Base-by-base conservation (phyloP, 2,329 filamentous ascomycete genomes). In the Cladosporium oxysporum region DNA sequence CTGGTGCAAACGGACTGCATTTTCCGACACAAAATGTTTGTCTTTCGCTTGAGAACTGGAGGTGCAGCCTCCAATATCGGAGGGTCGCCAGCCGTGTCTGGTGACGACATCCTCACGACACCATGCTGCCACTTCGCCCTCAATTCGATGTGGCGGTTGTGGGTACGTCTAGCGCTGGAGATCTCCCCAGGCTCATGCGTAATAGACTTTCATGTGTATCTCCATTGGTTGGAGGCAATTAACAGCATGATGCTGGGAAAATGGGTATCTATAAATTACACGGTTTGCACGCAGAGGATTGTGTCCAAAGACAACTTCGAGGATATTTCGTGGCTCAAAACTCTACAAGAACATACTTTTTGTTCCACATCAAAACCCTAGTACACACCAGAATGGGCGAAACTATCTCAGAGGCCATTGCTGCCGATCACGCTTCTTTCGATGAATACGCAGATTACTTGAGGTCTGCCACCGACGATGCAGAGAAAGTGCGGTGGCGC, bases 391-490 rank as follows among this genome's bases (percentile, higher is more conserved):
- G 21, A 0, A 62, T 62, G 60, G 49, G 49, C 49, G 60, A 62
- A 55, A 62, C 60, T 10, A 69, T 76, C 62, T 76, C 76, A 28
- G 78, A 81, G 26, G 71, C 73, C 5, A 80, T 83, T 68, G 77
- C 74, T 53, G 68, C 74, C 29, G 82, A 83, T 68, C 81, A 83
- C 64, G 73, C 73, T 16, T 73, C 79, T 44, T 71, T 83, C 28
- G 76, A 80, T 64, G 67, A 75, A 2, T 80, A 79, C 68, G 83
- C 83, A 71, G 73, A 80, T 21, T 77, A 79, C 18, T 76, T 84
- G 41, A 68, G 81, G 66, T 76, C 78, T 49, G 74, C 79, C 5
- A 71, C 70, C 18, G 79, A 83, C 60, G 69, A 71, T 35, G 82
- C 83, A 35, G 76, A 80, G 29, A 77, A 80, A 63, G 76, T 75